Evolutionary conservation across 345 rosid genomes (phyloP).

Genomic region (Aurinia saxatilis): DNA sequence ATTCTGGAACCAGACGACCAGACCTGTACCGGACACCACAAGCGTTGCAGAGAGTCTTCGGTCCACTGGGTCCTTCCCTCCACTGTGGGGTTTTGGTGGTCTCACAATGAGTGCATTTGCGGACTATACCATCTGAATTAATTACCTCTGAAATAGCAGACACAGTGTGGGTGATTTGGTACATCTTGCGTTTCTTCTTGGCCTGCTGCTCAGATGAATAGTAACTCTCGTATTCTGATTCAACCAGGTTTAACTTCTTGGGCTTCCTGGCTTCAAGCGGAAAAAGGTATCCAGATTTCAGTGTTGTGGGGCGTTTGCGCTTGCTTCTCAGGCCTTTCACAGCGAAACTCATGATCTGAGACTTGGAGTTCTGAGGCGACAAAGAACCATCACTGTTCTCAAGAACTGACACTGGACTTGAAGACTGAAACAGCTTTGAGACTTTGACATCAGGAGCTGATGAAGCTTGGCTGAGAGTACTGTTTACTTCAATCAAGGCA

Average conservation of each 20-base stretch:
- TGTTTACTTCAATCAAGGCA: constrained; percentile 30
- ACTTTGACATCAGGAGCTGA: constrained; percentile 33
- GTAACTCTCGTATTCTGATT: constrained; percentile 26
- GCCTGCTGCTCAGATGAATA: constrained; percentile 21
- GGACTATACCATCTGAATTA: background rate
- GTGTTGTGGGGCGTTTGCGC: constrained; percentile 40
- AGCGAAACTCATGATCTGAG: constrained; percentile 31
- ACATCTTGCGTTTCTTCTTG: constrained; percentile 43
- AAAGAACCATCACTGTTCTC: constrained; percentile 56
- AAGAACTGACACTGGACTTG: constrained; percentile 80
- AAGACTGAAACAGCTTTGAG: constrained; percentile 40
- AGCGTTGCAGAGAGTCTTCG: constrained; percentile 92
- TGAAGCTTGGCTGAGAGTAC: no score
- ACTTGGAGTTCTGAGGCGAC: constrained; percentile 37
- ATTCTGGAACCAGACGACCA: constrained; percentile 85
- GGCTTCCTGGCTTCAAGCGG: constrained; percentile 25
- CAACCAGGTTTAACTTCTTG: constrained; percentile 7
- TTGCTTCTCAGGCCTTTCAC: constrained; percentile 84
- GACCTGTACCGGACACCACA: constrained; percentile 90
- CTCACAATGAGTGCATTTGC: constrained; percentile 72
- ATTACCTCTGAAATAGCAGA: constrained; percentile 10
- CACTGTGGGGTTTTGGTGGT: constrained; percentile 86
- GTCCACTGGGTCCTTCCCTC: constrained; percentile 96
- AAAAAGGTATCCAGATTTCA: constrained; percentile 14
- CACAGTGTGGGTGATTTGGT: constrained; percentile 21